Percentiles rank a stretch among this genome's conserved stretches.
Conservation (phyloP, 371 early-diverging fungal species). For the Chytridiales sp. region DNA sequence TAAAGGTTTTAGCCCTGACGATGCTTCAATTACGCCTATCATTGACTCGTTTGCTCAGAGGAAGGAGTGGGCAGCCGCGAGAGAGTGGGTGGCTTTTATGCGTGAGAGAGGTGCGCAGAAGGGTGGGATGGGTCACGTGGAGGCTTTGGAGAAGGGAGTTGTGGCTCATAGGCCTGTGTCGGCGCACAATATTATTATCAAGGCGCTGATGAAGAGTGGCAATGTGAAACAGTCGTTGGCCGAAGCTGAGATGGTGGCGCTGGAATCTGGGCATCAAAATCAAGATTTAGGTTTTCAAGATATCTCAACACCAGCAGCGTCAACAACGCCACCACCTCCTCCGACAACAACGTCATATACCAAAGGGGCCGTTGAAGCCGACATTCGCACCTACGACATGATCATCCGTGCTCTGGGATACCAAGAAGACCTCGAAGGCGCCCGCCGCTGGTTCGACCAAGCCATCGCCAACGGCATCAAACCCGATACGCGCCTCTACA, state of each 20-base stretch:
- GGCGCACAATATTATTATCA: conserved; percentile 31
- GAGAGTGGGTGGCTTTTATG: conserved; percentile 9
- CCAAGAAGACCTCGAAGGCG: conserved; percentile 25
- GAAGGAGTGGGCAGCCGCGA: conserved; percentile 12
- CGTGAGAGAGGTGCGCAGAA: background rate
- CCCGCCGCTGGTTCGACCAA: conserved; percentile 33
- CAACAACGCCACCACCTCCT: background rate
- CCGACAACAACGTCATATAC: background rate
- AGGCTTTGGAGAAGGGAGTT: conserved; percentile 3
- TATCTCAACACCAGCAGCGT: background rate
- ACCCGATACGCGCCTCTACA: conserved; percentile 34
- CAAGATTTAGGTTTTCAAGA: background rate
- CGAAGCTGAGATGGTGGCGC: conserved; percentile 8
- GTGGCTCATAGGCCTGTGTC: conserved; percentile 8
- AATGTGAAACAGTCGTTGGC: conserved; percentile 7
- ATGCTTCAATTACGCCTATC: conserved; percentile 25
- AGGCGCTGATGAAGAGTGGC: conserved; percentile 14
- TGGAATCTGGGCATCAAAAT: conserved; percentile 8
- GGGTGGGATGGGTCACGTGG: background rate
- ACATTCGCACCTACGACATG: conserved; percentile 40
- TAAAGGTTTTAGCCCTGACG: conserved; percentile 27
- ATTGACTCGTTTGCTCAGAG: conserved; percentile 20
- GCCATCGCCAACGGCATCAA: conserved; percentile 10
- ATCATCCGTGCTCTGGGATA: conserved; percentile 34
- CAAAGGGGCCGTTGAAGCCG: conserved; percentile 14